Base-by-base conservation (phyloP, 2,329 filamentous ascomycete genomes). In the Aspergillus sp. region DNA sequence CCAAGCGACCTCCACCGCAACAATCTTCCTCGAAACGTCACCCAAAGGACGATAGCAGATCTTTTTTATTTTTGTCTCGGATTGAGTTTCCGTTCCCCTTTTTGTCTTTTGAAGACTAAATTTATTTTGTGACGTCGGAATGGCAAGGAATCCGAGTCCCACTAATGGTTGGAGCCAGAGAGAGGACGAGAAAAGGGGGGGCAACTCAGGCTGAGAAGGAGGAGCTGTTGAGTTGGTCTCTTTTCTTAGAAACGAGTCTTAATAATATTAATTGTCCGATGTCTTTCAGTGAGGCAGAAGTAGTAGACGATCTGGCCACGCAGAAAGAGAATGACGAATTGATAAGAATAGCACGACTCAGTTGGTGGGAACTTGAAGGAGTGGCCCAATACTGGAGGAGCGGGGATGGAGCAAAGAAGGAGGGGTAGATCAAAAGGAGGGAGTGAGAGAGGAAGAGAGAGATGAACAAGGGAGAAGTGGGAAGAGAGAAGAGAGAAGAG, bases 321-420 rank as follows among this genome's bases (percentile, higher is more conserved):
- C 56, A 60, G 57, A 72, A 68, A 70, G 68, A 69, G 64, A 68
- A 65, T 62, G 66, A 71, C 66, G 61, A 64, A 66, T 63, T 64
- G 66, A 68, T 67, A 65, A 69, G 64, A 63, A 59, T 65, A 73
- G 69, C 70, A 53, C 45, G 49, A 57, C 52, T 54, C 39, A 49
- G 52, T 59, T 55, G 56, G 56, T 53, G 71, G 74, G 66, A 51
- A 64, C 65, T 30, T 65, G 72, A 79, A 77, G 76, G 77, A 81
- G 77, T 70, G 69, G 72, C 37, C 51, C 51, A 54, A 40, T 48
- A 33, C 51, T 76, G 71, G 65, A 72, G 67, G 69, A 69, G 70
- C 68, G 71, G 65, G 67, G 69, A 70, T 70, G 67, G 67, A 69
- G 70, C 62, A 66, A 65, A 67, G 62, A 63, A 54, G 61, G 65